Evolutionary conservation across 352 stramenopile species (phyloP).

Genomic region (Phytopythium aichiense): DNA sequence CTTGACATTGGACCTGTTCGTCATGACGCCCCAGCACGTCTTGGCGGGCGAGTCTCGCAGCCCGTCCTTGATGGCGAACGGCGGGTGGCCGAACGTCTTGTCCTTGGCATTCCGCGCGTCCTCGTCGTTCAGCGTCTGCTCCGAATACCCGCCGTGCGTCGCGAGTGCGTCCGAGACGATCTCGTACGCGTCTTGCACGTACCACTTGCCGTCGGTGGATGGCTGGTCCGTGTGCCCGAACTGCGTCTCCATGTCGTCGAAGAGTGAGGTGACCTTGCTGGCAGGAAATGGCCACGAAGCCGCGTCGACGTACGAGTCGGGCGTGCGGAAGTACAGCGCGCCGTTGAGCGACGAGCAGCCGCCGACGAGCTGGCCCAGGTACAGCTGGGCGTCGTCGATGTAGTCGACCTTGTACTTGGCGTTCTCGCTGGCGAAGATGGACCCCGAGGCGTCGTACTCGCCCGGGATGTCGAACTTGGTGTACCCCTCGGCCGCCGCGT

Average conservation of each 20-base stretch:
- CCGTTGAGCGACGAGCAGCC: conserved; percentile 77
- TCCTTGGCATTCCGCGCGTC: conserved; percentile 45
- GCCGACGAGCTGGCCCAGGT: conserved; percentile 69
- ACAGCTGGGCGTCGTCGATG: conserved; percentile 35
- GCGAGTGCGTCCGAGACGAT: conserved; percentile 37
- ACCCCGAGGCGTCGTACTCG: conserved; percentile 35
- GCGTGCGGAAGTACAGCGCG: conserved; percentile 73
- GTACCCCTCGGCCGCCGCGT: conserved; percentile 18
- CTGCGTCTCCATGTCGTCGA: conserved; percentile 37
- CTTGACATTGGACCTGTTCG: conserved; percentile 37
- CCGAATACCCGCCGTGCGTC: conserved; percentile 19
- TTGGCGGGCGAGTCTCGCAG: conserved; percentile 48
- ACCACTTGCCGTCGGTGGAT: conserved; percentile 42
- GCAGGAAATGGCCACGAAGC: conserved; percentile 40
- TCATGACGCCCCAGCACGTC: conserved; percentile 45
- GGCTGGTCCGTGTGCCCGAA: conserved; percentile 39
- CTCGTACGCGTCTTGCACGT: conserved; percentile 43
- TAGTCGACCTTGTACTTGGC: conserved; percentile 48
- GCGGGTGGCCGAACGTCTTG: conserved; percentile 42
- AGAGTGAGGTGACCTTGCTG: conserved; percentile 50
- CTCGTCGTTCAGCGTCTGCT: conserved; percentile 37
- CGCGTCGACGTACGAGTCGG: conserved; percentile 38
- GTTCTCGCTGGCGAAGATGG: conserved; percentile 39
- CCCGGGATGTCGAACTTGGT: conserved; percentile 46
- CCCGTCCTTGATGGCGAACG: conserved; percentile 43